These are phyloP conservation scores for Cymbopogon flexuosus DNA, from an alignment of 202 grass and related monocot species.

Conservation along the genomic window DNA sequence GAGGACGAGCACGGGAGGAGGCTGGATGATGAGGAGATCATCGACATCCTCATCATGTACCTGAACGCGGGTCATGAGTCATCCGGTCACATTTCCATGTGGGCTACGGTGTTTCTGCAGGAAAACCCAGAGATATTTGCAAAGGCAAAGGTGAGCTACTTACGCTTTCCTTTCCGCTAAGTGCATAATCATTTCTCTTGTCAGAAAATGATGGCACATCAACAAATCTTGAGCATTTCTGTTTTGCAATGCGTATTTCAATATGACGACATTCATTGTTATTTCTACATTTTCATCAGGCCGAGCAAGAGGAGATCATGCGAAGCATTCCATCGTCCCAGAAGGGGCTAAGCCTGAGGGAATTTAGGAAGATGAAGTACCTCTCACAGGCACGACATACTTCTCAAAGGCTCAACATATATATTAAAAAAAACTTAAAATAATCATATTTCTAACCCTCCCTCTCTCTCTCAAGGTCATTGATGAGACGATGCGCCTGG, in stretches of 20 bases:
- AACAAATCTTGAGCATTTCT: neutral
- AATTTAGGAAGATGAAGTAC: slow-evolving; percentile 85
- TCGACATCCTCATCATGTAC: slow-evolving; percentile 85
- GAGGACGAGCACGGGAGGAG: slow-evolving; percentile 57
- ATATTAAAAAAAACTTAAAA: neutral
- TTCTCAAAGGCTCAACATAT: neutral
- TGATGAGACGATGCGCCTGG: slow-evolving; percentile 72
- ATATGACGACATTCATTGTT: no score
- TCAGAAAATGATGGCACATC: no score
- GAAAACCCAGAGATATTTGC: slow-evolving; percentile 59
- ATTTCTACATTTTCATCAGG: slow-evolving; percentile 26
- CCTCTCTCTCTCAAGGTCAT: slow-evolving; percentile 35
- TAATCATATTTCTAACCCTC: no score
- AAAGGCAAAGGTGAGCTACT: slow-evolving; percentile 54
- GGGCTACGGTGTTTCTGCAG: slow-evolving; percentile 80
- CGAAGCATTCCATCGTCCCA: slow-evolving; percentile 46
- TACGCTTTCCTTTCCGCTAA: no score
- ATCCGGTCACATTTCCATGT: slow-evolving; percentile 93
- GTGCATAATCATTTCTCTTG: no score
- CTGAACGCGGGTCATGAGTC: slow-evolving; percentile 93
- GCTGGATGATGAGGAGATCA: slow-evolving; percentile 69
- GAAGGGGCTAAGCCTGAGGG: slow-evolving; percentile 61
- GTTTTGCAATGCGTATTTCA: neutral
- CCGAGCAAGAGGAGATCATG: slow-evolving; percentile 83
- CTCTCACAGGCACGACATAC: slow-evolving; percentile 60